These are phyloP conservation scores for Wickerhamomyces bisporus DNA, from an alignment of 805 yeast species.

Conservation along the genomic window DNA sequence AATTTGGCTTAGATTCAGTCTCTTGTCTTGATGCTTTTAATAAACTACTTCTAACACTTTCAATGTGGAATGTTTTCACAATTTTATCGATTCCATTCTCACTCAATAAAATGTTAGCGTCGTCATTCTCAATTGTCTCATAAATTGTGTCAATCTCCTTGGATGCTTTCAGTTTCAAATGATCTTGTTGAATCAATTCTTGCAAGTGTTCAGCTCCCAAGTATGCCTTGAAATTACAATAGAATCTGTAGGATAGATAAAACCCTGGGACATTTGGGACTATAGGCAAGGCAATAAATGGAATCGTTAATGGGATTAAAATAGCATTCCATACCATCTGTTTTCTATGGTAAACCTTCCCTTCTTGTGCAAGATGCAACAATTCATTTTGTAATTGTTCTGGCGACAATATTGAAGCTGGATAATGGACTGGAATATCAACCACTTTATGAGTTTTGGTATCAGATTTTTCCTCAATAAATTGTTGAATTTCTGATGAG, in stretches of 20 bases:
- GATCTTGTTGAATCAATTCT: constrained; percentile 43
- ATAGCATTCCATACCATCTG: constrained; percentile 48
- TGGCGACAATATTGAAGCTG: constrained; percentile 31
- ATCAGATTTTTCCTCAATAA: constrained; percentile 8
- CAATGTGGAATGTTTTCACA: constrained; percentile 36
- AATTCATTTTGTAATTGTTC: constrained; percentile 34
- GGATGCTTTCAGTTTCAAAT: constrained; percentile 31
- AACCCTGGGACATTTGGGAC: constrained; percentile 91
- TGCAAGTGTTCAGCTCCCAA: constrained; percentile 68
- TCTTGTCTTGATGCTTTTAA: constrained; percentile 54
- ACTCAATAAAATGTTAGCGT: constrained; percentile 34
- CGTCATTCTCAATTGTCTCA: constrained; percentile 10
- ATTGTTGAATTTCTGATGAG: not conserved
- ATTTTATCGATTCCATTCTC: constrained; percentile 38
- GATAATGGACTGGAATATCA: constrained; percentile 46
- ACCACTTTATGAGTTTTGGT: constrained; percentile 22
- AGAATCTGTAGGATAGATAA: constrained; percentile 72
- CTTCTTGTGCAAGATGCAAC: constrained; percentile 34
- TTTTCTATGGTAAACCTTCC: constrained; percentile 49
- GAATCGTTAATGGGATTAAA: constrained; percentile 73
- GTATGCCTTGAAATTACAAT: constrained; percentile 78
- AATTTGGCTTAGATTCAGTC: constrained; percentile 13
- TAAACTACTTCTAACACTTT: constrained; percentile 39
- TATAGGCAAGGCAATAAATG: constrained; percentile 77
- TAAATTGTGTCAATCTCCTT: constrained; percentile 28